Base-by-base conservation (phyloP, 257 asterid species). In the Nicotiana knightiana region DNA sequence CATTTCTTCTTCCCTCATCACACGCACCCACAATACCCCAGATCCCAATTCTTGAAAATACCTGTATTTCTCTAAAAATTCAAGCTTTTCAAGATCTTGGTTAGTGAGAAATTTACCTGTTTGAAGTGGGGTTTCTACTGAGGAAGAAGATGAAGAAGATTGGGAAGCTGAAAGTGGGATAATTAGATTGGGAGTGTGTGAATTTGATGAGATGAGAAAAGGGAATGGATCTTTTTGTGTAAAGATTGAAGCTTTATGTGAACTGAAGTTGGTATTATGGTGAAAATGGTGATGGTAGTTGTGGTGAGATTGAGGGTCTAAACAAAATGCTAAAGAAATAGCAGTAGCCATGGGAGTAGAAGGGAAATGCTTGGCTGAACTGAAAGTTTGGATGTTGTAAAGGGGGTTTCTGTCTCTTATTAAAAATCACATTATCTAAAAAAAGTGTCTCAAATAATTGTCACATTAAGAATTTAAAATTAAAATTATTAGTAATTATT, bases 1-100 rank as follows among this genome's bases (percentile, higher is more conserved):
- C 86, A 91, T 84, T 81, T 96, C 98, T 83, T 94, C 98, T 37
- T 89, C 92, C 89, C 89, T 86, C 98, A 93, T 94, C 26, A 88
- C 79, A 39, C 97, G 94, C 55, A 92, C 86, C 86, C 88, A 89
- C 26, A 96, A 89, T 17, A 90, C 85, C 84, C 99, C 99, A 21
- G 96, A 87, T 85, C 86, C 89, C 85, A 96, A 82, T 88, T 94
- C 88, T 73, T 90, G 91, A 79, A 86, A 88, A 87, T 92, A 96
- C 82, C 87, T 84, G 48, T 81, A 96, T 78, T 86, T 88, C 9
- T 84, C 88, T 4, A 96, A 93, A 54, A 88, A 67, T 9, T 90
- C 86, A 81, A 94, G 91, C 82, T 88, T 90, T 78, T 89, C 90
- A 80, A 94, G 93, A 73, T 94, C 99, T 77, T 89, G 90, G 11